Evolutionary conservation across 2,329 filamentous ascomycete genomes (phyloP), one percentile per base, ranked within the genome.

Genomic region (Neopestalotiopsis rosae): DNA sequence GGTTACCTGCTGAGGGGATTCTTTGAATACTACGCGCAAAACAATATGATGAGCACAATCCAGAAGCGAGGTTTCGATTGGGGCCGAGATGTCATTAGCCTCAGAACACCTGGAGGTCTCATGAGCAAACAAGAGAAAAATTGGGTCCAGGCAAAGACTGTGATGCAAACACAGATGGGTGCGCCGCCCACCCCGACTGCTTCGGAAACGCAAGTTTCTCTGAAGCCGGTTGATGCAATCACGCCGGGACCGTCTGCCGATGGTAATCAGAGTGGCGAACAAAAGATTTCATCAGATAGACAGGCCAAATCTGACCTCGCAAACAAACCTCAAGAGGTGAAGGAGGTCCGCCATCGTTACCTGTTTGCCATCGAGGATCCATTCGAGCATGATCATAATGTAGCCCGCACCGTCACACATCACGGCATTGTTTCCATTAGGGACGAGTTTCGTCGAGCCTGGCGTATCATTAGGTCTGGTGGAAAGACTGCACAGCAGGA

Each of bases 331-430:
- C 76, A 76, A 5, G 84, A 87, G 40, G 75, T 87, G 65, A 93
- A 92, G 73, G 92, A 94, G 75, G 87, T 95, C 14, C 89, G 92
- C 2, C 89, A 94, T 75, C 89, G 94, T 13, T 97, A 94, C 78
- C 86, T 97, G 4, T 92, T 97, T 72, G 93, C 94, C 40, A 95
- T 98, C 70, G 95, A 97, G 77, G 95, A 97, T 78, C 95, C 95
- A 0, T 97, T 97, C 75, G 94, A 97, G 81, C 81, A 90, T 2
- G 91, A 94, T 56, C 94, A 97, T 80, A 98, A 97, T 74, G 92
- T 97, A 42, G 95, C 93, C 3, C 86, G 94, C 64, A 97, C 94
- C 0, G 94, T 97, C 1, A 94, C 92, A 6, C 92, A 95, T 75
- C 88, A 90, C 70, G 94, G 94, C 2, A 93, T 97, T 71, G 91